These are phyloP conservation scores for Solanum okadae DNA, from an alignment of 257 asterid genomes.

Conservation along the genomic window DNA sequence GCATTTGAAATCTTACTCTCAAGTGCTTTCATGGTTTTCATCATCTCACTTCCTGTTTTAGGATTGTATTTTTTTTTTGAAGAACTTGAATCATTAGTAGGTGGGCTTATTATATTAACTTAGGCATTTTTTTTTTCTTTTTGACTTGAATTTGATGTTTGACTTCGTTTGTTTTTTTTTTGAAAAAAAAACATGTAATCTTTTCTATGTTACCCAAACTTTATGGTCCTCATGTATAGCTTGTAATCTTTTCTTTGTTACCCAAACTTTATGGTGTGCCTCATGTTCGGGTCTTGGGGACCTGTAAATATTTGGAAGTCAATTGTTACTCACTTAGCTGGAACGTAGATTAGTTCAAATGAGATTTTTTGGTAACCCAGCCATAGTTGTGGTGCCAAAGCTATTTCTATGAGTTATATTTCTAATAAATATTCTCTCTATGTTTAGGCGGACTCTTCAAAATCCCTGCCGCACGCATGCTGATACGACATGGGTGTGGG, in stretches of 20 bases:
- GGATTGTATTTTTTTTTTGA: not conserved
- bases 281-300: not conserved
- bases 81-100: not conserved
- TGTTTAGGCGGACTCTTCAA: not conserved
- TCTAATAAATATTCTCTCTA: not conserved
- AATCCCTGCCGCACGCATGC: not conserved
- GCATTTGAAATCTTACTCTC: not conserved
- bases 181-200: not conserved
- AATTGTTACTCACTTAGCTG: not conserved
- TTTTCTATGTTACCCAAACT: not conserved
- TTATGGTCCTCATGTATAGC: not conserved
- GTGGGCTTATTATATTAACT: not conserved
- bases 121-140: not conserved
- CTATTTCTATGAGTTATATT: not conserved
- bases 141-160: not conserved
- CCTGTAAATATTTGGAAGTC: not conserved
- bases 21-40: not conserved
- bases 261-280: not conserved
- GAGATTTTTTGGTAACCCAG: not conserved
- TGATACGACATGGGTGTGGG: not conserved
- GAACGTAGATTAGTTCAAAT: not conserved
- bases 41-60: not conserved
- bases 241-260: not conserved
- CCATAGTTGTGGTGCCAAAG: not conserved
- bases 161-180: not conserved